phyloP scores from a whole-genome alignment of 2,329 filamentous ascomycete genomes.

The Aspergillus quadrilineatus region DNA sequence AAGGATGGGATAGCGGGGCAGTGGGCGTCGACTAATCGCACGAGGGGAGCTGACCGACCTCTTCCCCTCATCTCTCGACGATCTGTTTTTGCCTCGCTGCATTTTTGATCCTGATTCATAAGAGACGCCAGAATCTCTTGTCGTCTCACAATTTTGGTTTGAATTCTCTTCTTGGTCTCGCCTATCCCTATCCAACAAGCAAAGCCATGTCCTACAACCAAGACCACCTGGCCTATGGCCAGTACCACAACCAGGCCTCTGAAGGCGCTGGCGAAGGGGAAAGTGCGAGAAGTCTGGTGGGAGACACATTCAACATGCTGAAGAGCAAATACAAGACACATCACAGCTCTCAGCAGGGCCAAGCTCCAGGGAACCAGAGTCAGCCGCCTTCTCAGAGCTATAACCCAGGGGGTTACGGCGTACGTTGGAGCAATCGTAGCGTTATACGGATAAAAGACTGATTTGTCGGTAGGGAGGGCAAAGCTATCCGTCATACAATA shows the following conservation, averaged over 20 bases:
- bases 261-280: conserved; percentile 32
- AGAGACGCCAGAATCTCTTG: conserved; percentile 1
- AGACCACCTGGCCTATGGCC: conserved; percentile 57
- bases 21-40: conserved; percentile 3
- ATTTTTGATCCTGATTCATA: background rate
- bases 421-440: conserved; percentile 14
- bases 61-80: conserved; percentile 8
- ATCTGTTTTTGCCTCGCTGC: background rate
- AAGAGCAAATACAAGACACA: conserved; percentile 40
- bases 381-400: conserved; percentile 13
- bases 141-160: background rate
- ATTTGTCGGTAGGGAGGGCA: background rate
- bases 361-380: conserved; percentile 8
- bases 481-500: conserved; percentile 20
- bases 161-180: background rate
- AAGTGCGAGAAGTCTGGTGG: conserved; percentile 52
- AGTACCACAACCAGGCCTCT: conserved; percentile 41
- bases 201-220: conserved; percentile 43
- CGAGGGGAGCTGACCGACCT: conserved; percentile 4
- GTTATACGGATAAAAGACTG: background rate
- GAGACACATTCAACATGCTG: conserved; percentile 53
- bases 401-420: conserved; percentile 25
- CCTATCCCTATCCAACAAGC: background rate
- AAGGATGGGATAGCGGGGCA: conserved; percentile 10
- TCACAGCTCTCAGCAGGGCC: conserved; percentile 17